These are phyloP conservation scores for Backusella tarrabulga DNA, from an alignment of 192 early-diverging fungal genomes.

Conservation along the genomic window DNA sequence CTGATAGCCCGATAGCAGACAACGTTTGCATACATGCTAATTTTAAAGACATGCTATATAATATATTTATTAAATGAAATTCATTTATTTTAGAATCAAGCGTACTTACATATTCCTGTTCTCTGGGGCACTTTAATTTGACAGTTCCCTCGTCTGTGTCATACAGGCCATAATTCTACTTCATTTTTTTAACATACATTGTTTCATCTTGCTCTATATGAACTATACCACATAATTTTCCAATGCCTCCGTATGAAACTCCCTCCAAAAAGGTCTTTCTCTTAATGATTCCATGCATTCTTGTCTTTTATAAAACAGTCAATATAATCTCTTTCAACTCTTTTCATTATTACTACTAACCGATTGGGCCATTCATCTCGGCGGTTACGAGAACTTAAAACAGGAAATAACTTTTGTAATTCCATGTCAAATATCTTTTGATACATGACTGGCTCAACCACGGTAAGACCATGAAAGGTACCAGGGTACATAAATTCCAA, in stretches of 20 bases:
- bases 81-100: not conserved
- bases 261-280: slow-evolving; percentile 38
- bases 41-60: slow-evolving; percentile 17
- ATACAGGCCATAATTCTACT: slow-evolving; percentile 43
- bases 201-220: not conserved
- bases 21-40: slow-evolving; percentile 13
- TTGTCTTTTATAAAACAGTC: slow-evolving; percentile 17
- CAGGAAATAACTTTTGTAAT: slow-evolving; percentile 30
- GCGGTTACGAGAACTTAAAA: slow-evolving; percentile 40
- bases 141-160: slow-evolving; percentile 38
- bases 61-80: not conserved
- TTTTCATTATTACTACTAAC: slow-evolving; percentile 12
- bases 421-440: slow-evolving; percentile 22
- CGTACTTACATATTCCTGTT: slow-evolving; percentile 44
- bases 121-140: slow-evolving; percentile 42
- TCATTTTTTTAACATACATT: not conserved
- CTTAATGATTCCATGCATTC: slow-evolving; percentile 23
- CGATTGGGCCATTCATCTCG: slow-evolving; percentile 46
- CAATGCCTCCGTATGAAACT: slow-evolving; percentile 48
- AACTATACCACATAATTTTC: slow-evolving; percentile 52
- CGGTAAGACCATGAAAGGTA: slow-evolving; percentile 5
- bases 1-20: slow-evolving; percentile 30
- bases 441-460: slow-evolving; percentile 11
- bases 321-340: not conserved
- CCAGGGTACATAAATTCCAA: slow-evolving; percentile 17